Conservation (phyloP, 768 basidiomycete genomes). For the Suillus brevipes region DNA sequence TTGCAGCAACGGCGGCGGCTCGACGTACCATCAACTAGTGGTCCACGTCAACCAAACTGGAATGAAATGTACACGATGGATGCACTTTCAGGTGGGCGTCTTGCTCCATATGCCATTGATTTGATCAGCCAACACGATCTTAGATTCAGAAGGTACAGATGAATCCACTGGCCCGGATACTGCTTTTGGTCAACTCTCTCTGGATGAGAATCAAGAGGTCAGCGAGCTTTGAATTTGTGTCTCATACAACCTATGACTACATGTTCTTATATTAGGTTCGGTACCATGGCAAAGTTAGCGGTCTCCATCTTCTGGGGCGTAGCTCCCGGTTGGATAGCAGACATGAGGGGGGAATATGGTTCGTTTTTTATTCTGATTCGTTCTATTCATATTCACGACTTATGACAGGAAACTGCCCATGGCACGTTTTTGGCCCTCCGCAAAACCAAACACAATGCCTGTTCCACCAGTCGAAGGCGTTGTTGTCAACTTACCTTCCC, state of each 20-base stretch:
- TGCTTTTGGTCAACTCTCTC: constrained; percentile 66
- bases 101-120: constrained; percentile 15
- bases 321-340: constrained; percentile 67
- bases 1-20: constrained; percentile 50
- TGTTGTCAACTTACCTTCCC: constrained; percentile 56
- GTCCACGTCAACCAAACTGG: constrained; percentile 46
- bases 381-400: constrained; percentile 16
- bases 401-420: constrained; percentile 63
- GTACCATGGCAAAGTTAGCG: constrained; percentile 79
- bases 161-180: constrained; percentile 48
- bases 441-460: constrained; percentile 40
- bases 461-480: constrained; percentile 45
- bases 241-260: neutral
- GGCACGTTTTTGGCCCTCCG: constrained; percentile 72
- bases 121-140: constrained; percentile 16
- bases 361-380: constrained; percentile 22
- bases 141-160: constrained; percentile 40
- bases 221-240: neutral
- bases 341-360: constrained; percentile 71
- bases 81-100: constrained; percentile 29
- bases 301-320: constrained; percentile 70
- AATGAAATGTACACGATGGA: constrained; percentile 62
- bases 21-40: constrained; percentile 21
- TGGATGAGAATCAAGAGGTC: constrained; percentile 78
- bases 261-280: constrained; percentile 55